Percentiles rank a stretch among this genome's conserved stretches.
Evolutionary conservation across 805 yeast species (phyloP).

Genomic region (Schwanniomyces pseudopolymorphus): DNA sequence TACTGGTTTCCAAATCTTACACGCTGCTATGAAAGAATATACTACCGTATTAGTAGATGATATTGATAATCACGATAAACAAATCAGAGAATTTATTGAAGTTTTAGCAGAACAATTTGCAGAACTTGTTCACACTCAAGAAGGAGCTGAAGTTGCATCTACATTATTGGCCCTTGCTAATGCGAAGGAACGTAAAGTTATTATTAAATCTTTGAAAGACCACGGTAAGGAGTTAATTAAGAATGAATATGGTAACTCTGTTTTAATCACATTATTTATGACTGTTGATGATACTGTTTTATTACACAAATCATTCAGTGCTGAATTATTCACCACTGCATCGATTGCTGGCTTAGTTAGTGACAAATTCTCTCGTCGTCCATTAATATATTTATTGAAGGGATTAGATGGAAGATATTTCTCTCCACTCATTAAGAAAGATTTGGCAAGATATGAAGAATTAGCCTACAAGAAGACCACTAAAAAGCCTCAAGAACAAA

Average conservation of each 20-base stretch:
- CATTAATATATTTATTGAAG: slow-evolving; percentile 74
- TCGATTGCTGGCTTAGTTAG: slow-evolving; percentile 53
- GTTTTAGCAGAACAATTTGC: slow-evolving; percentile 85
- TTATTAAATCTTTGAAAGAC: slow-evolving; percentile 68
- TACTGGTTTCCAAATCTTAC: slow-evolving; percentile 92
- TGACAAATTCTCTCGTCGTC: slow-evolving; percentile 84
- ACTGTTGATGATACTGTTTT: slow-evolving; percentile 93
- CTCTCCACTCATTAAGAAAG: slow-evolving; percentile 63
- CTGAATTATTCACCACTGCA: slow-evolving; percentile 52
- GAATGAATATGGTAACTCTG: slow-evolving; percentile 85
- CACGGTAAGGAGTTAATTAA: slow-evolving; percentile 75
- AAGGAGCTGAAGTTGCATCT: slow-evolving; percentile 91
- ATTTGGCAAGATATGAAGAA: slow-evolving; percentile 58
- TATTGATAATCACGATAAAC: slow-evolving; percentile 44
- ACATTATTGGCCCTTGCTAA: slow-evolving; percentile 74
- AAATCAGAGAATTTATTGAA: slow-evolving; percentile 79
- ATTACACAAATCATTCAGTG: slow-evolving; percentile 67
- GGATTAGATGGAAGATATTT: slow-evolving; percentile 84
- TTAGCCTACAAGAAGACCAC: slow-evolving; percentile 62
- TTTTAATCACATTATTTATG: slow-evolving; percentile 73
- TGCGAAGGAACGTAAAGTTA: slow-evolving; percentile 87
- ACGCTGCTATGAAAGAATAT: slow-evolving; percentile 93
- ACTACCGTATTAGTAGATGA: slow-evolving; percentile 65
- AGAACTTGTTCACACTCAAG: slow-evolving; percentile 92
- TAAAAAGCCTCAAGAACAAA: slow-evolving; percentile 77